These are phyloP conservation scores for Pseudogymnoascus sp. DNA, from an alignment of 2,329 filamentous ascomycete species.

Conservation along the genomic window DNA sequence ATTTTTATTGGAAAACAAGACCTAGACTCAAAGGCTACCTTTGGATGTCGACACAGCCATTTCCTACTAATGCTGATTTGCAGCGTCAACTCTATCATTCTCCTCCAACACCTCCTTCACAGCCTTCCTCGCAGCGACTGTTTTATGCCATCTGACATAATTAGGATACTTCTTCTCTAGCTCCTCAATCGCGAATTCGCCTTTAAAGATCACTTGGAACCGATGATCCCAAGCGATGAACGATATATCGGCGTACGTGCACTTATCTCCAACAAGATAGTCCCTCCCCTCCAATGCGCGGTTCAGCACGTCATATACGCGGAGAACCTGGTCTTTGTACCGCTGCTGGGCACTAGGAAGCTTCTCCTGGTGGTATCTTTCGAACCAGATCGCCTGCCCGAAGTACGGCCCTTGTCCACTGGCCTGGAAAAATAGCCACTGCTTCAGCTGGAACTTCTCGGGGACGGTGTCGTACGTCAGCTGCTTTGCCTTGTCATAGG, in stretches of 20 bases:
- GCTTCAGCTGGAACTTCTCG: slow-evolving; percentile 27
- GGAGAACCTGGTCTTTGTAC: slow-evolving; percentile 36
- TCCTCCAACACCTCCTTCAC: slow-evolving; percentile 17
- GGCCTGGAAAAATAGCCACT: slow-evolving; percentile 34
- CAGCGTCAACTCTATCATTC: slow-evolving; percentile 10
- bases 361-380: slow-evolving; percentile 30
- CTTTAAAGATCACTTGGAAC: slow-evolving; percentile 2
- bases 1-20: background rate
- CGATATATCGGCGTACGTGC: slow-evolving; percentile 32
- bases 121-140: slow-evolving; percentile 12
- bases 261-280: slow-evolving; percentile 32
- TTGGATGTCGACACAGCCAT: background rate
- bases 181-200: background rate
- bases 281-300: slow-evolving; percentile 28
- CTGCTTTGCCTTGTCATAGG: slow-evolving; percentile 32
- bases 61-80: background rate
- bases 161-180: slow-evolving; percentile 15
- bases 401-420: slow-evolving; percentile 36
- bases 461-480: slow-evolving; percentile 28
- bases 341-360: slow-evolving; percentile 35
- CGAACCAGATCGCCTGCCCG: slow-evolving; percentile 26
- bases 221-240: slow-evolving; percentile 28
- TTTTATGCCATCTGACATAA: slow-evolving; percentile 12
- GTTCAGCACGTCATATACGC: slow-evolving; percentile 37
- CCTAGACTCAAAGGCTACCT: background rate